Base-by-base conservation (phyloP, 176 grass and related monocot genomes). In the Pontederia crassipes region DNA sequence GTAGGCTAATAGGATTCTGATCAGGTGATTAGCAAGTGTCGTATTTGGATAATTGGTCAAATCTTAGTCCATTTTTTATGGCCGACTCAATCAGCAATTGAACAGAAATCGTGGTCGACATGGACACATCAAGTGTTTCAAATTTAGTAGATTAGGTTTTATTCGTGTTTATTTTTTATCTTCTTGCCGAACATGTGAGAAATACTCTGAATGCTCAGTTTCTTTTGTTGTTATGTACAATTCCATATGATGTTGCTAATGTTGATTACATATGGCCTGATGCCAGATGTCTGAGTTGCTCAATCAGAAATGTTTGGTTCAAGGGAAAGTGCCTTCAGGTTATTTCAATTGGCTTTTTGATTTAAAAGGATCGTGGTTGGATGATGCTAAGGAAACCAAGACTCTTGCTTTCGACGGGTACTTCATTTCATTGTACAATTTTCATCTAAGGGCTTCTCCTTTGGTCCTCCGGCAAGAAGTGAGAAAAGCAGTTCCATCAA, bases 211-310 rank as follows among this genome's bases (percentile, higher is more conserved):
- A 40, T 40, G 0, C 3, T 40, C 32, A 40, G 32, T 40, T 40
- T 3, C 32, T 40, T 40, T 40, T 40, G 32, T 40, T 40, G 32
- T 40, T 3, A 40, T 40, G 4, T 40, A 40, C 32, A 40, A 40
- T 40, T 40, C 32, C 32, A 40, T 40, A 40, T 40, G 32, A 40
- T 24, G 17, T 59, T 29, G 12, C 17, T 54, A 26, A 27, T 4
- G 9, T 1, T 3, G 24, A 28, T 28, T 65, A 48, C 28, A 9
- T 47, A 18, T 69, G 12, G 24, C 28, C 69, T 48, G 29, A 55
- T 81, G 52, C 49, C 68, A 95, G 90, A 95, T 95, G 90, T 95
- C 90, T 0, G 90, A 95, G 70, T 71, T 95, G 67, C 74, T 95
- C 61, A 95, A 95, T 84, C 90, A 90, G 65, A 82, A 81, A 77